Percentiles rank a stretch among this genome's conserved stretches.
These are phyloP conservation scores for Candida coquimbonensis DNA, from an alignment of 805 yeast species.

Conservation along the genomic window DNA sequence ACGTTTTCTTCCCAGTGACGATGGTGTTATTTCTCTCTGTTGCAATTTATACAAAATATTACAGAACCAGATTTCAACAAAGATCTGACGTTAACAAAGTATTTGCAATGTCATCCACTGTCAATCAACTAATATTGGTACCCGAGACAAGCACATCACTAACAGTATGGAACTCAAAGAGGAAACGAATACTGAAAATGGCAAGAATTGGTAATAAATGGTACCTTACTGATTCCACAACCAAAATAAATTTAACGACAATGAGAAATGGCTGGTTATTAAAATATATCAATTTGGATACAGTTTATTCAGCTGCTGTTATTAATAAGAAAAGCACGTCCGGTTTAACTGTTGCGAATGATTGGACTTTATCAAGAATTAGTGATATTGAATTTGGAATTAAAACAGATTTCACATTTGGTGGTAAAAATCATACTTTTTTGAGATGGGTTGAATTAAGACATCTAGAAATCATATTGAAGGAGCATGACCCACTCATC, in stretches of 20 bases:
- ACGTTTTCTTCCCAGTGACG: slow-evolving; percentile 4
- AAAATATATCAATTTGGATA: slow-evolving; percentile 12
- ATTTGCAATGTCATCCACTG: neutral
- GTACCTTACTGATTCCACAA: slow-evolving; percentile 10
- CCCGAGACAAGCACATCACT: slow-evolving; percentile 24
- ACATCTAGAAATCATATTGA: slow-evolving; percentile 16
- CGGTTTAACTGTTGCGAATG: slow-evolving; percentile 8
- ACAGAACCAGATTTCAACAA: slow-evolving; percentile 1
- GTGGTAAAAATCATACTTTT: slow-evolving; percentile 6
- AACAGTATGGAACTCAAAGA: slow-evolving; percentile 18
- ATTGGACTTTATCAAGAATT: neutral
- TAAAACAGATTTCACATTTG: slow-evolving; percentile 13
- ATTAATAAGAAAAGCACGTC: neutral
- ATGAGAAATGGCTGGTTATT: slow-evolving; percentile 11
- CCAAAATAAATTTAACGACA: slow-evolving; percentile 11
- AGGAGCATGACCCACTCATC: slow-evolving; percentile 1
- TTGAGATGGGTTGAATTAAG: slow-evolving; percentile 20
- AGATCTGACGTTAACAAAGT: slow-evolving; percentile 1
- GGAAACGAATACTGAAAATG: slow-evolving; percentile 16
- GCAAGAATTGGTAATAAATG: slow-evolving; percentile 11
- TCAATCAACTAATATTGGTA: slow-evolving; percentile 9
- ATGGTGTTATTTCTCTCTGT: neutral
- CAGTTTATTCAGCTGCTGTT: too few species aligned
- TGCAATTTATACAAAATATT: slow-evolving; percentile 1
- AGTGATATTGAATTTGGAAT: neutral